Percentiles rank a stretch among this genome's conserved stretches.
These are phyloP conservation scores for Fusarium sp. DNA, from an alignment of 2,329 filamentous ascomycete genomes.

Conservation along the genomic window DNA sequence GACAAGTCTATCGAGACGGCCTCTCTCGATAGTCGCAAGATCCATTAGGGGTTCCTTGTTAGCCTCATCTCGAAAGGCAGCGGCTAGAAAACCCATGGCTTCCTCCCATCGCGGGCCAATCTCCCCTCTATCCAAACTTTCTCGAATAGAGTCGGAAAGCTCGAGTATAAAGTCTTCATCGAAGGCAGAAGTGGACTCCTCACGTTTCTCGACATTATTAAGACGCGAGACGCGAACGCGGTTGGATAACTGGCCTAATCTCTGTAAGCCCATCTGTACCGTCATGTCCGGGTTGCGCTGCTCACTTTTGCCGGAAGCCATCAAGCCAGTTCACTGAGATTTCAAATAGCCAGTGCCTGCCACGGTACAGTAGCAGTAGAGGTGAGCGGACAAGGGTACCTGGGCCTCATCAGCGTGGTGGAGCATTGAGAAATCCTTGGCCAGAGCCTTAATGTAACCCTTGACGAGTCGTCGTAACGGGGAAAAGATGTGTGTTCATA, in stretches of 20 bases:
- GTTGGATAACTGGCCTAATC: slow-evolving; percentile 26
- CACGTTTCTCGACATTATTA: not conserved
- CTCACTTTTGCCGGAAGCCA: slow-evolving; percentile 34
- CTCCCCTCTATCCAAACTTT: slow-evolving; percentile 46
- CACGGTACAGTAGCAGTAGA: slow-evolving; percentile 13
- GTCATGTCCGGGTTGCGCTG: not conserved
- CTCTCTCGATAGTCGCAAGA: slow-evolving; percentile 51
- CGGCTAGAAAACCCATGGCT: slow-evolving; percentile 52
- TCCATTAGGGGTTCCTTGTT: slow-evolving; percentile 47
- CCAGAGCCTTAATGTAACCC: not conserved
- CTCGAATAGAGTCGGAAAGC: slow-evolving; percentile 55
- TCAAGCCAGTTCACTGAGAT: slow-evolving; percentile 24
- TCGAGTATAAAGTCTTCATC: slow-evolving; percentile 43
- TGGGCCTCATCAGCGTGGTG: slow-evolving; percentile 18
- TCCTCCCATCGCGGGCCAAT: slow-evolving; percentile 48
- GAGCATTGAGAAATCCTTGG: slow-evolving; percentile 2
- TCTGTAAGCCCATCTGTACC: slow-evolving; percentile 24
- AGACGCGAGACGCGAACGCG: slow-evolving; percentile 16
- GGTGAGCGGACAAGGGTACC: slow-evolving; percentile 28
- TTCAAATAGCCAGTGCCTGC: slow-evolving; percentile 23
- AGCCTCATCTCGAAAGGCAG: slow-evolving; percentile 51
- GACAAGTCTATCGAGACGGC: slow-evolving; percentile 56
- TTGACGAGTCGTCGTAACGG: not conserved
- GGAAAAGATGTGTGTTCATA: slow-evolving; percentile 11
- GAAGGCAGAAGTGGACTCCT: slow-evolving; percentile 1